Percentiles rank a stretch among this genome's conserved stretches.
Conservation (phyloP, 768 basidiomycete species). For the Boletus eberwhitei region DNA sequence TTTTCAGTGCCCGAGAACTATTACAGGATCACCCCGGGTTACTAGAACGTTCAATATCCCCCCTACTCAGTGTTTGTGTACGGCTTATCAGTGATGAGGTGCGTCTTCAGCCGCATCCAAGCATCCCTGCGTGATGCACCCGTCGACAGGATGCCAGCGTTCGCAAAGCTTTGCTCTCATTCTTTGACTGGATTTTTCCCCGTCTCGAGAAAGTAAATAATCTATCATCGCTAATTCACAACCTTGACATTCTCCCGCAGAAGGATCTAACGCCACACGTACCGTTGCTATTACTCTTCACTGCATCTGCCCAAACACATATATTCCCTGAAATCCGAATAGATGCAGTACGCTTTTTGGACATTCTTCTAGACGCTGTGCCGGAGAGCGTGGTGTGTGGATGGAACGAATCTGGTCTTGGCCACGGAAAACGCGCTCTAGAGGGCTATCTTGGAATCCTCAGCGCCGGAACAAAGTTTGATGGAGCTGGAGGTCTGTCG, state of each 20-base stretch:
- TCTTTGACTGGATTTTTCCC: slow-evolving; percentile 72
- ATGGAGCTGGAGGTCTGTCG: slow-evolving; percentile 49
- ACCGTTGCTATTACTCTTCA: slow-evolving; percentile 74
- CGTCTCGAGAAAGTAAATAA: slow-evolving; percentile 52
- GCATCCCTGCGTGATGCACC: background rate
- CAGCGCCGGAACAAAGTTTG: slow-evolving; percentile 62
- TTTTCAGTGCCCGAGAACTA: slow-evolving; percentile 70
- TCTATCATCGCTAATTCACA: background rate
- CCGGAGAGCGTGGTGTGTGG: slow-evolving; percentile 65
- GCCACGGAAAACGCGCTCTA: slow-evolving; percentile 62
- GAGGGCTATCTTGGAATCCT: slow-evolving; percentile 82
- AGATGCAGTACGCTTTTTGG: slow-evolving; percentile 80
- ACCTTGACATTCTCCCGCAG: slow-evolving; percentile 37
- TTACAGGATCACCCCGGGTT: slow-evolving; percentile 59
- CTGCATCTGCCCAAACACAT: slow-evolving; percentile 87
- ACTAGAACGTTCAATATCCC: slow-evolving; percentile 48
- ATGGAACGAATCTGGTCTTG: slow-evolving; percentile 54
- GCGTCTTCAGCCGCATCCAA: slow-evolving; percentile 15
- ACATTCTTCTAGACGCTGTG: slow-evolving; percentile 66
- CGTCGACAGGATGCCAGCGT: slow-evolving; percentile 68
- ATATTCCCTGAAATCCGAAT: slow-evolving; percentile 95
- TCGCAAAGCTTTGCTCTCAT: slow-evolving; percentile 64
- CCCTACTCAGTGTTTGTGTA: slow-evolving; percentile 57
- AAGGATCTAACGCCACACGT: slow-evolving; percentile 72
- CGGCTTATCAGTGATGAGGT: slow-evolving; percentile 84